A percentile compares a stretch with the other conserved stretches of the same genome.
Conservation (phyloP, 306 rosid genomes). For the Cicer chorassanicum region DNA sequence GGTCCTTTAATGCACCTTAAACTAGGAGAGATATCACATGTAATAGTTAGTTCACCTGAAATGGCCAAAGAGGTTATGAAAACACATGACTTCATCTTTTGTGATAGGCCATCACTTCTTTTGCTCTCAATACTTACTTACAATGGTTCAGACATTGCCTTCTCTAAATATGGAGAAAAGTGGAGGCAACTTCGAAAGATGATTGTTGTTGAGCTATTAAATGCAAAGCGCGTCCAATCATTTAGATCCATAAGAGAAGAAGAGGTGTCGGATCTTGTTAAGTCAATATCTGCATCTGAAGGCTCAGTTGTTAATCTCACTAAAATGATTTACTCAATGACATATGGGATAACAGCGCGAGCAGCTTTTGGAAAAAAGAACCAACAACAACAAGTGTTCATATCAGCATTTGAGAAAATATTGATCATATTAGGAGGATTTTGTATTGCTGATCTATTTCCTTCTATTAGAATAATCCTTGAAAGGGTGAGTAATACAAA, state of each 20-base stretch:
- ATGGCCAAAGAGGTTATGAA: slow-evolving; percentile 34
- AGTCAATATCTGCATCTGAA: slow-evolving; percentile 32
- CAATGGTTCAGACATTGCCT: not conserved
- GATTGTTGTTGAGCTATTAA: slow-evolving; percentile 43
- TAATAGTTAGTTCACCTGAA: slow-evolving; percentile 30
- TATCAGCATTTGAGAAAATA: not conserved
- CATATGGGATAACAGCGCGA: not conserved
- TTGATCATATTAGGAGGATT: not conserved
- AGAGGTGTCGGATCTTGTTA: slow-evolving; percentile 5
- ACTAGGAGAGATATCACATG: slow-evolving; percentile 39
- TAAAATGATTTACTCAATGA: not conserved
- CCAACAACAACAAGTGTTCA: slow-evolving; percentile 3
- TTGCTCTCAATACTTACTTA: not conserved
- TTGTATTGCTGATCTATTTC: slow-evolving; percentile 35
- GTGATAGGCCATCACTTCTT: not conserved
- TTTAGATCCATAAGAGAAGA: slow-evolving; percentile 44
- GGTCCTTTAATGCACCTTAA: slow-evolving; percentile 40
- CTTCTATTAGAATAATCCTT: slow-evolving; percentile 35
- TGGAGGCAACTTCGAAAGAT: slow-evolving; percentile 49
- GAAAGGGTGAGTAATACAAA: not conserved
- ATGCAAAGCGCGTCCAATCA: slow-evolving; percentile 43
- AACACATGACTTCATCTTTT: slow-evolving; percentile 30
- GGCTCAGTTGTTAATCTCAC: slow-evolving; percentile 36
- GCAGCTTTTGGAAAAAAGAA: slow-evolving; percentile 29
- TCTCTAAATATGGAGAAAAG: slow-evolving; percentile 22